phyloP scores from a whole-genome alignment of 179 eudicot genomes.

The Carnegiea gigantea region DNA sequence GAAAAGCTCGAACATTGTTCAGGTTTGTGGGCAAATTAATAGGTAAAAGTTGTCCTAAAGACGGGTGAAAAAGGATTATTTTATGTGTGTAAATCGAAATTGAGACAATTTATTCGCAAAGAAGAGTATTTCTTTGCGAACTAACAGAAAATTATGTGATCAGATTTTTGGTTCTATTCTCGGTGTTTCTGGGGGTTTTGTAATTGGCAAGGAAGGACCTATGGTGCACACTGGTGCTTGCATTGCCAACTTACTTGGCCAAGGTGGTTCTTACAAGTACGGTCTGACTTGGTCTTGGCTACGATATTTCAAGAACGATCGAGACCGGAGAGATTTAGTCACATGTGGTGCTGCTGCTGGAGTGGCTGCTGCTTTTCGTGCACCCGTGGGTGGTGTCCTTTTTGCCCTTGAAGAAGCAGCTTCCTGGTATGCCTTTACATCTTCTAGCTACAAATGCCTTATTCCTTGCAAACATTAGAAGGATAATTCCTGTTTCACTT shows the following conservation, averaged over 20 bases:
- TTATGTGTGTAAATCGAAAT: neutral
- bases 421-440: constrained; percentile 27
- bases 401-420: constrained; percentile 7
- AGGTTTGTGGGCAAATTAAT: too few species aligned
- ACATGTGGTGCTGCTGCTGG: constrained; percentile 8
- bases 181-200: neutral
- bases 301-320: neutral
- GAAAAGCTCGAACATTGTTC: too few species aligned
- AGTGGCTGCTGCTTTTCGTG: constrained; percentile 5
- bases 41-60: too few species aligned
- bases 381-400: constrained; percentile 2
- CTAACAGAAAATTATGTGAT: neutral
- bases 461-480: neutral
- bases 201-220: neutral
- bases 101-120: neutral
- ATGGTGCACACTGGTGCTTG: neutral
- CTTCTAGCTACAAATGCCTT: neutral
- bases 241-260: neutral
- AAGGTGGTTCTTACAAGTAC: neutral
- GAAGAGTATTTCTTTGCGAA: neutral
- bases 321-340: constrained; percentile 1
- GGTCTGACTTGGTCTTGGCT: constrained; percentile 6
- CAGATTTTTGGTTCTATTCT: neutral
- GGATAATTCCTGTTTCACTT: too few species aligned
- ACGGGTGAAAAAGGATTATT: too few species aligned